Percentiles rank a stretch among this genome's conserved stretches.
Conservation (phyloP, 192 early-diverging fungal genomes). For the Backusella tuberculispora region DNA sequence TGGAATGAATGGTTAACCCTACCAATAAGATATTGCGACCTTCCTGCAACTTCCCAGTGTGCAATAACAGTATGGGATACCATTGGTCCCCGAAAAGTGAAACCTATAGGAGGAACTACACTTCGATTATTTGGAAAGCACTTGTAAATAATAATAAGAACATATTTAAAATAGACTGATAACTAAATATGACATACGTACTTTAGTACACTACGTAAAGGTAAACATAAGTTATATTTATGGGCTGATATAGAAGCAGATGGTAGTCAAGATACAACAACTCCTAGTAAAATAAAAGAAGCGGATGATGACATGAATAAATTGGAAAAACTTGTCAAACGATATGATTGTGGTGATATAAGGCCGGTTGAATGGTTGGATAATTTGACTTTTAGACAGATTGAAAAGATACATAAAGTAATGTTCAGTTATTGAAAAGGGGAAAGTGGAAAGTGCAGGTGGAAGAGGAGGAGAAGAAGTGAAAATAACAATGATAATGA, state of each 20-base stretch:
- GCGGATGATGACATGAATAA: conserved; percentile 76
- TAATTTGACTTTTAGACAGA: conserved; percentile 84
- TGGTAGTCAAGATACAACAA: conserved; percentile 54
- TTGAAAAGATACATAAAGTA: conserved; percentile 81
- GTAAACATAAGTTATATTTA: conserved; percentile 76
- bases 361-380: conserved; percentile 91
- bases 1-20: conserved; percentile 96
- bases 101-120: conserved; percentile 76
- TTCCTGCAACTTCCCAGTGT: conserved; percentile 74
- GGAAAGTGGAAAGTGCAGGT: too few species aligned
- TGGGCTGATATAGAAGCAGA: conserved; percentile 75
- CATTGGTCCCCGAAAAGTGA: conserved; percentile 71
- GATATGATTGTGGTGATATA: conserved; percentile 90
- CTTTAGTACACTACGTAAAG: conserved; percentile 79
- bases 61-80: conserved; percentile 83
- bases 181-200: background rate
- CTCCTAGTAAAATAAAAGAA: conserved; percentile 56
- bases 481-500: background rate
- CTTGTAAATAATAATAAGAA: conserved; percentile 51
- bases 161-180: background rate
- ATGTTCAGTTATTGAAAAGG: background rate
- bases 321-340: conserved; percentile 82
- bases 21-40: conserved; percentile 85
- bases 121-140: conserved; percentile 83
- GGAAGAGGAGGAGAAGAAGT: background rate